Percentiles rank a stretch among this genome's conserved stretches.
phyloP scores from a whole-genome alignment of 192 early-diverging fungal species.

The Fimicolochytrium jonesii region DNA sequence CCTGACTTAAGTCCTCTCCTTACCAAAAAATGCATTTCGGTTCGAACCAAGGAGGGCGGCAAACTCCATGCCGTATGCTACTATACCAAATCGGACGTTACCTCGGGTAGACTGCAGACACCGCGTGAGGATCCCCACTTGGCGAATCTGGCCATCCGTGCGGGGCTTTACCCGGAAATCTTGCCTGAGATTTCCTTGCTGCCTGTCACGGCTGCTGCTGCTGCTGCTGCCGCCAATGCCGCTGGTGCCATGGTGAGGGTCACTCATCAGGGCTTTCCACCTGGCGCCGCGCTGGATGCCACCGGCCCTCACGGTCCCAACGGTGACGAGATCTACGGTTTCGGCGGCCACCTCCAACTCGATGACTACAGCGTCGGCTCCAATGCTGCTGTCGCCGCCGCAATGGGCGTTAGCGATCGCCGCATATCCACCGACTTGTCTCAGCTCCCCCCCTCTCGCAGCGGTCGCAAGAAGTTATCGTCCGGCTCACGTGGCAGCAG shows the following conservation, averaged over 20 bases:
- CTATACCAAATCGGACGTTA: constrained; percentile 23
- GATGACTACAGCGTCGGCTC: background rate
- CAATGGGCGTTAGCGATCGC: background rate
- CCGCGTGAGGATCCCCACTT: constrained; percentile 11
- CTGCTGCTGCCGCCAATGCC: background rate
- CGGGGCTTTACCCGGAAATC: constrained; percentile 18
- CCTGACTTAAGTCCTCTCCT: too few relatives aligned
- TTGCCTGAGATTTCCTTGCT: constrained; percentile 13
- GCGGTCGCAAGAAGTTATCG: too few relatives aligned
- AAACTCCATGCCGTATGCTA: constrained; percentile 21
- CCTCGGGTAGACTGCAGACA: constrained; percentile 3
- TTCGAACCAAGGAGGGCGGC: constrained; percentile 22
- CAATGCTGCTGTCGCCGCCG: background rate
- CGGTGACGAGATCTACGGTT: too few relatives aligned
- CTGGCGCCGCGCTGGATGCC: too few relatives aligned
- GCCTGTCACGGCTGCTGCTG: background rate
- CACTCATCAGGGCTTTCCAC: too few relatives aligned
- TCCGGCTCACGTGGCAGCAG: background rate
- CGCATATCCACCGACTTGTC: background rate
- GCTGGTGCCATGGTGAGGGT: background rate
- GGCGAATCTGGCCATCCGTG: constrained; percentile 1
- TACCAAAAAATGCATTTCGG: constrained; percentile 21
- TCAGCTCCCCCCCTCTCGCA: too few relatives aligned
- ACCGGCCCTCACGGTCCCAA: too few relatives aligned
- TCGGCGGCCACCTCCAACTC: too few relatives aligned